Evolutionary conservation across 192 early-diverging fungal genomes (phyloP).

Genomic region (Geosiphon pyriformis): DNA sequence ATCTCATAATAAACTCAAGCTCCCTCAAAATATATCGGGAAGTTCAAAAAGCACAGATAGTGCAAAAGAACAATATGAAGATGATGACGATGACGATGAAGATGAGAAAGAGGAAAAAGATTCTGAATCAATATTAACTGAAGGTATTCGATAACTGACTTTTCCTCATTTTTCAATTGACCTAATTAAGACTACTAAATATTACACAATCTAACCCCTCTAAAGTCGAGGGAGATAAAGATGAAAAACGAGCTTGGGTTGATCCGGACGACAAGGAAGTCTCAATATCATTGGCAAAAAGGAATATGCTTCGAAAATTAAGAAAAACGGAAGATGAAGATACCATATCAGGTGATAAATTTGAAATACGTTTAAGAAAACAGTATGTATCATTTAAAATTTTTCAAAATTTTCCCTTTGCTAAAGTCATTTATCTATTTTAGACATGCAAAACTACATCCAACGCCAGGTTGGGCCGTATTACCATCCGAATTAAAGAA

Average conservation of each 20-base stretch:
- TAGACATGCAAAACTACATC: constrained; percentile 77
- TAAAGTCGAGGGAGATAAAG: no score
- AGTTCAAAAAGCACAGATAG: no score
- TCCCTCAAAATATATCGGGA: no score
- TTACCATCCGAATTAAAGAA: constrained; percentile 46
- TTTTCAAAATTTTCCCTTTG: constrained; percentile 1
- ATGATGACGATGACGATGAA: no score
- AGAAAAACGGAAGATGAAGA: constrained; percentile 71
- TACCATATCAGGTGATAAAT: constrained; percentile 69
- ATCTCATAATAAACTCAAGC: no score
- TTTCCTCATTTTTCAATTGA: no score
- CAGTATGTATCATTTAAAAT: constrained; percentile 53
- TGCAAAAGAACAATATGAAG: no score
- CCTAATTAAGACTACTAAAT: no score
- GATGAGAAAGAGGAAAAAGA: no score
- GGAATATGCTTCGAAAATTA: constrained; percentile 71
- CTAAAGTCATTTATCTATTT: background rate
- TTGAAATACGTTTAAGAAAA: constrained; percentile 71
- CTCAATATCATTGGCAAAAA: constrained; percentile 61
- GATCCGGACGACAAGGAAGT: constrained; percentile 74
- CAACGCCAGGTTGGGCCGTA: constrained; percentile 81
- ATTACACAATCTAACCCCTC: no score
- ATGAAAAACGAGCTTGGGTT: constrained; percentile 60
- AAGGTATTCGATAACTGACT: no score
- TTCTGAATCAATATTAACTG: no score